Base-by-base conservation (phyloP, 2,329 filamentous ascomycete genomes). In the Aspergillus pseudoterreus region DNA sequence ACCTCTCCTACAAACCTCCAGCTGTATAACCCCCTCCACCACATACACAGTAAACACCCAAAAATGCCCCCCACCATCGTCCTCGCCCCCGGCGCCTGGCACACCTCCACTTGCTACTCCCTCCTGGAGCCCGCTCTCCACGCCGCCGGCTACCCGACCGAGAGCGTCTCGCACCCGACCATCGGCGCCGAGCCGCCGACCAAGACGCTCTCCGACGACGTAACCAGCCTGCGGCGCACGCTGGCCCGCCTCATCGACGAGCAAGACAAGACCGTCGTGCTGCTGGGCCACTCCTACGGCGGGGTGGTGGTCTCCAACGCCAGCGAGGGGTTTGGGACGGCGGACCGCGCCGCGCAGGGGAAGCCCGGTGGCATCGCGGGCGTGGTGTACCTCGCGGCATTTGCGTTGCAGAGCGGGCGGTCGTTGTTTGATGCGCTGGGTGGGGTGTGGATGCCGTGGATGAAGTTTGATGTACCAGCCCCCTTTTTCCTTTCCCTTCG, bases 31-130 rank as follows among this genome's bases (percentile, higher is more conserved):
- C 22, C 22, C 22, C 4, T 30, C 10, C 27, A 11, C 3, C 27
- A 9, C 27, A 30, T n/a, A 36, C 11, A 38, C 10, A 38, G 35
- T 19, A n/a, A n/a, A 38, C 8, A 22, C 22, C 22, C 35, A 38
- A 6, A 6, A n/a, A 38, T 38, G 35, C 6, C 35, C 14, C 35
- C 60, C 11, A 62, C 56, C 4, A 61, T 75, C 15, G 60, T 76
- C 14, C 67, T 76, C 45, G 66, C 67, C 10, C 70, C 71, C 0
- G 74, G 74, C 12, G 73, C 71, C 12, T 76, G 72, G 71, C 61
- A 73, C 46, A 56, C 54, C 1, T 63, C 71, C 2, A 49, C 52
- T 22, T 57, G 62, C 49, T 75, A 66, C 46, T 55, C 66, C 27
- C 50, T 55, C 2, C 56, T 71, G 2, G 63, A 63, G 10, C 52